A percentile compares a stretch with the other conserved stretches of the same genome.
Conservation (phyloP, 371 early-diverging fungal species). For the Lichtheimia ornata region DNA sequence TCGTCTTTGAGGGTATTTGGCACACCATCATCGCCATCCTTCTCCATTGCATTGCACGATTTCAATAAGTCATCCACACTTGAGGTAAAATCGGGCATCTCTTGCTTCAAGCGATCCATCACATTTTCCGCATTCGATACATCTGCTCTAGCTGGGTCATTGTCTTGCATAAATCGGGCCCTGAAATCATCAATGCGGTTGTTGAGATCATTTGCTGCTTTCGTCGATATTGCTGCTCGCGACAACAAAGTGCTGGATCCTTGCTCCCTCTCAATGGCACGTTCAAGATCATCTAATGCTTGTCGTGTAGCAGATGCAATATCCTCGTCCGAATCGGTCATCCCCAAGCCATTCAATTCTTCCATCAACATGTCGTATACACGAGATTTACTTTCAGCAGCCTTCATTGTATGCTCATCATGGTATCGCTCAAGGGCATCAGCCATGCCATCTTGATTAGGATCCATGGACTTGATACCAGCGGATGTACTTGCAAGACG, state of each 20-base stretch:
- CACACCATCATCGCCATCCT: conserved; percentile 2
- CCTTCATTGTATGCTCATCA: too few species aligned
- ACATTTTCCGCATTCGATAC: conserved; percentile 24
- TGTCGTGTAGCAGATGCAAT: not conserved
- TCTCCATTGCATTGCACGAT: conserved; percentile 28
- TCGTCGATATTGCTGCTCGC: conserved; percentile 27
- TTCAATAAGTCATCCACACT: conserved; percentile 14
- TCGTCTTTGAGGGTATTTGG: not conserved
- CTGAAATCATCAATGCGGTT: conserved; percentile 18
- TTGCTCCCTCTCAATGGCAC: conserved; percentile 9
- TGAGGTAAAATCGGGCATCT: conserved; percentile 27
- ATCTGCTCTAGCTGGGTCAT: not conserved
- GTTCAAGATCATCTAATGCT: not conserved
- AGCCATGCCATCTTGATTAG: too few species aligned
- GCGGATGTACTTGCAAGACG: too few species aligned
- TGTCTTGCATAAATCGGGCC: too few species aligned
- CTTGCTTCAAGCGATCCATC: conserved; percentile 22
- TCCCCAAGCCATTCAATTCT: not conserved
- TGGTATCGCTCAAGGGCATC: too few species aligned
- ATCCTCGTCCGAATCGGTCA: not conserved
- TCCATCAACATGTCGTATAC: not conserved
- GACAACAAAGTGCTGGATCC: conserved; percentile 22
- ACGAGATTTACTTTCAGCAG: conserved; percentile 8
- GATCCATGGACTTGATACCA: too few species aligned
- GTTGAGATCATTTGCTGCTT: conserved; percentile 32